These are phyloP conservation scores for Hypoxylon sp. DNA, from an alignment of 2,329 filamentous ascomycete species.

Conservation along the genomic window DNA sequence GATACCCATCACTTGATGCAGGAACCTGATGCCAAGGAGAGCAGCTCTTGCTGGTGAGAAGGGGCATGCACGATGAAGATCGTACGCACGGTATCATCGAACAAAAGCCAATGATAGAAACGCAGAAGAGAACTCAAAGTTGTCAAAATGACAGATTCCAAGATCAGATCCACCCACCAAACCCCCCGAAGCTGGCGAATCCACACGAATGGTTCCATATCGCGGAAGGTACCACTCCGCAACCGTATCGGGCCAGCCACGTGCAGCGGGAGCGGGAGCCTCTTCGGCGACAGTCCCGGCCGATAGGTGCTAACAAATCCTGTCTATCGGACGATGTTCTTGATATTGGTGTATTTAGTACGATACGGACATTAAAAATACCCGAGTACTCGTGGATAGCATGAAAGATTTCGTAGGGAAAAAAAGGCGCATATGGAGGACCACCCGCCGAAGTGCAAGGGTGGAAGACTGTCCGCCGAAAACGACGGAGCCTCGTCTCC, in stretches of 20 bases:
- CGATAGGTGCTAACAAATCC: conserved; percentile 7
- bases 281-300: conserved; percentile 29
- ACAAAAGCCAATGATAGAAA: conserved; percentile 9
- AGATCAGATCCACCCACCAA: conserved; percentile 13
- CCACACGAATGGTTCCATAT: conserved; percentile 37
- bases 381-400: not conserved
- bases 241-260: conserved; percentile 39
- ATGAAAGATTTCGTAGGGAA: not conserved
- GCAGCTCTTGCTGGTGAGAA: conserved; percentile 10
- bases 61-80: conserved; percentile 13
- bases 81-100: not conserved
- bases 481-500: conserved; percentile 44
- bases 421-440: conserved; percentile 15
- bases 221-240: conserved; percentile 45
- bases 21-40: conserved; percentile 22
- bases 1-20: conserved; percentile 34
- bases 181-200: conserved; percentile 20
- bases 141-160: conserved; percentile 1
- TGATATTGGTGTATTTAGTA: not conserved
- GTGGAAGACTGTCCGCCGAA: conserved; percentile 44
- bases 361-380: not conserved
- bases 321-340: not conserved
- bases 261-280: conserved; percentile 34
- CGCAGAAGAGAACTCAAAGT: conserved; percentile 1
- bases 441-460: conserved; percentile 32